phyloP scores from a whole-genome alignment of 805 yeast genomes.

The Scheffersomyces stipitis region DNA sequence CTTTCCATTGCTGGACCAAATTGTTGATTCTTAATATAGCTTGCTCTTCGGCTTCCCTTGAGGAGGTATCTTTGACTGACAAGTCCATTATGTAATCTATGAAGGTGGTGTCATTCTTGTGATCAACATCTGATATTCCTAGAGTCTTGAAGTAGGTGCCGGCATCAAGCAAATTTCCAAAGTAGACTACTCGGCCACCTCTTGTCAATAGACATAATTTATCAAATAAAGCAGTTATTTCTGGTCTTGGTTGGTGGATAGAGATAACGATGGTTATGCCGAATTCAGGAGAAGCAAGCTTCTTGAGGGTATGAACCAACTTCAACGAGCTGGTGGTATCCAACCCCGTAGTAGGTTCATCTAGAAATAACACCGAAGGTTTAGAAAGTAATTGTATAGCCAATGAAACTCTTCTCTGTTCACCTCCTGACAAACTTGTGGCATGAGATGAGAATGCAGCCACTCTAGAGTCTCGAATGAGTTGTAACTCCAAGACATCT shows the following conservation, averaged over 20 bases:
- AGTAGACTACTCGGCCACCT: slow-evolving; percentile 51
- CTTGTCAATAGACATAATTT: slow-evolving; percentile 61
- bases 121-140: slow-evolving; percentile 9
- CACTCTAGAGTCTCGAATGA: slow-evolving; percentile 58
- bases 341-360: slow-evolving; percentile 87
- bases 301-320: slow-evolving; percentile 59
- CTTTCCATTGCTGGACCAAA: slow-evolving; percentile 28
- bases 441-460: slow-evolving; percentile 50
- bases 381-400: slow-evolving; percentile 76
- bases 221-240: slow-evolving; percentile 69
- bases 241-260: slow-evolving; percentile 83
- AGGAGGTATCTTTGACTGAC: slow-evolving; percentile 34
- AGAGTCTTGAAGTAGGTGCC: slow-evolving; percentile 46
- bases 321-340: slow-evolving; percentile 76
- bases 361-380: slow-evolving; percentile 75
- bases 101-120: slow-evolving; percentile 3
- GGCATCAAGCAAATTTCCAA: slow-evolving; percentile 46
- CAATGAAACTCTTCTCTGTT: slow-evolving; percentile 71
- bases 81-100: slow-evolving; percentile 37
- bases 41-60: slow-evolving; percentile 20
- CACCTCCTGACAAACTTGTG: slow-evolving; percentile 80
- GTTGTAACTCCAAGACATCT: slow-evolving; percentile 63
- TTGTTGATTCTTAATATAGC: slow-evolving; percentile 23
- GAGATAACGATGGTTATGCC: slow-evolving; percentile 76
- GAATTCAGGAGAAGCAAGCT: slow-evolving; percentile 40